Evolutionary conservation across 2,329 filamentous ascomycete genomes (phyloP).

Genomic region (Grosmannia clavigera): DNA sequence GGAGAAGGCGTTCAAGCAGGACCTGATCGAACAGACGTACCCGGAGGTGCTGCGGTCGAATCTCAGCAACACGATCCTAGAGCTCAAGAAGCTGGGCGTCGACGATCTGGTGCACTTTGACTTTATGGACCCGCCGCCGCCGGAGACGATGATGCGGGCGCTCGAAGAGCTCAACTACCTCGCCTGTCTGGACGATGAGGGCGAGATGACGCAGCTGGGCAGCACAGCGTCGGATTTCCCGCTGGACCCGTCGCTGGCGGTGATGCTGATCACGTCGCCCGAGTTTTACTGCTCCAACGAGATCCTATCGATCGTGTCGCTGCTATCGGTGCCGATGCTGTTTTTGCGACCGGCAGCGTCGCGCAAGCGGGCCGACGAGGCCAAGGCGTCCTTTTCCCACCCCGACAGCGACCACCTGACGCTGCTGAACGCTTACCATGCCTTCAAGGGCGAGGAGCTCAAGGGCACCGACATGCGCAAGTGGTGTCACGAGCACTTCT

Average conservation of each 20-base stretch:
- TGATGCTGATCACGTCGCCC: slow-evolving; percentile 95
- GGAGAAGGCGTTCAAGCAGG: slow-evolving; percentile 90
- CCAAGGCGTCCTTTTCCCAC: slow-evolving; percentile 91
- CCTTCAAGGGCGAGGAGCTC: slow-evolving; percentile 69
- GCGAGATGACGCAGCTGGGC: slow-evolving; percentile 77
- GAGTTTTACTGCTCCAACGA: slow-evolving; percentile 99
- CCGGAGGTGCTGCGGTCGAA: slow-evolving; percentile 94
- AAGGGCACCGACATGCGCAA: slow-evolving; percentile 58
- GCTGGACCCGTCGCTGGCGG: slow-evolving; percentile 82
- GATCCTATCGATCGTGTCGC: slow-evolving; percentile 85
- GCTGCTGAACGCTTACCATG: slow-evolving; percentile 94
- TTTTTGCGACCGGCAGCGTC: slow-evolving; percentile 79
- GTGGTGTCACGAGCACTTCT: slow-evolving; percentile 96
- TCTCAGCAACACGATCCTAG: slow-evolving; percentile 84
- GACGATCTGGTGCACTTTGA: slow-evolving; percentile 97
- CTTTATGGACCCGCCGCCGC: slow-evolving; percentile 94
- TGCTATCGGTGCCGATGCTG: slow-evolving; percentile 88
- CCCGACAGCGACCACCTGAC: slow-evolving; percentile 91
- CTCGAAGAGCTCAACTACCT: slow-evolving; percentile 96
- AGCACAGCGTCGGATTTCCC: slow-evolving; percentile 88
- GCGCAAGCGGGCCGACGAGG: slow-evolving; percentile 87
- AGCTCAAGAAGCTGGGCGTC: slow-evolving; percentile 93
- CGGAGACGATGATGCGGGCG: slow-evolving; percentile 96
- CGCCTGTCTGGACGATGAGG: slow-evolving; percentile 91
- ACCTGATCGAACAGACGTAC: slow-evolving; percentile 93